Evolutionary conservation across 495 filamentous ascomycete genomes (phyloP).

Genomic region (Penicillium coffeae): DNA sequence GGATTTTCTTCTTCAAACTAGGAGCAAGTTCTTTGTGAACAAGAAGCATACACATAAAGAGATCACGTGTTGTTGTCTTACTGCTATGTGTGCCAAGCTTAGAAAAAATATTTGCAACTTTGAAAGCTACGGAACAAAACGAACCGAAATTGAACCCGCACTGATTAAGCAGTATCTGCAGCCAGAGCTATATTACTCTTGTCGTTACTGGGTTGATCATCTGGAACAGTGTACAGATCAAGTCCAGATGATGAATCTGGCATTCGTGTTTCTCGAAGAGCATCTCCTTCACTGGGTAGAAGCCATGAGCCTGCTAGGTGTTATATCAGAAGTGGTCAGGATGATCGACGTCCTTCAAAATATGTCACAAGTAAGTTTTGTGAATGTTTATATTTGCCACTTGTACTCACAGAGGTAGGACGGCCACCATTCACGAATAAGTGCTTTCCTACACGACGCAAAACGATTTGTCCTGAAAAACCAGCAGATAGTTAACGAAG

Average conservation of each 20-base stretch:
- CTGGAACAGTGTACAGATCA: conserved; percentile 17
- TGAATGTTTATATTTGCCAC: not conserved
- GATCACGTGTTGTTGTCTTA: conserved; percentile 18
- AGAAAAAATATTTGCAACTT: conserved; percentile 35
- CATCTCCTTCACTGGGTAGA: conserved; percentile 48
- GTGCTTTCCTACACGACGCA: not conserved
- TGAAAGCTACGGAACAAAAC: conserved; percentile 12
- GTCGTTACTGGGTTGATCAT: conserved; percentile 27
- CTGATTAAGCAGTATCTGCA: conserved; percentile 19
- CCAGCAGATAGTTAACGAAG: not conserved
- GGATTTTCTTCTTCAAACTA: conserved; percentile 7
- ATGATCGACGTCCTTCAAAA: not conserved
- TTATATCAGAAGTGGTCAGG: conserved; percentile 20
- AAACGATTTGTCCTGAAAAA: conserved; percentile 2
- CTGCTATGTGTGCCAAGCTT: conserved; percentile 22
- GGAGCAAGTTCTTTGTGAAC: conserved; percentile 9
- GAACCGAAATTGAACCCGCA: conserved; percentile 14
- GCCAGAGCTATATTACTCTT: conserved; percentile 33
- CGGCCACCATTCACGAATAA: conserved; percentile 11
- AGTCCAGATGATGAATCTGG: conserved; percentile 17
- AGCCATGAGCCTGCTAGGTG: conserved; percentile 36
- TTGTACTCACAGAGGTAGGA: conserved; percentile 3
- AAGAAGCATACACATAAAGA: not conserved
- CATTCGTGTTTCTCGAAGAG: conserved; percentile 31
- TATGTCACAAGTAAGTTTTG: conserved; percentile 1